phyloP scores from a whole-genome alignment of 129 eudicot species.

The Flaveria brownii region DNA sequence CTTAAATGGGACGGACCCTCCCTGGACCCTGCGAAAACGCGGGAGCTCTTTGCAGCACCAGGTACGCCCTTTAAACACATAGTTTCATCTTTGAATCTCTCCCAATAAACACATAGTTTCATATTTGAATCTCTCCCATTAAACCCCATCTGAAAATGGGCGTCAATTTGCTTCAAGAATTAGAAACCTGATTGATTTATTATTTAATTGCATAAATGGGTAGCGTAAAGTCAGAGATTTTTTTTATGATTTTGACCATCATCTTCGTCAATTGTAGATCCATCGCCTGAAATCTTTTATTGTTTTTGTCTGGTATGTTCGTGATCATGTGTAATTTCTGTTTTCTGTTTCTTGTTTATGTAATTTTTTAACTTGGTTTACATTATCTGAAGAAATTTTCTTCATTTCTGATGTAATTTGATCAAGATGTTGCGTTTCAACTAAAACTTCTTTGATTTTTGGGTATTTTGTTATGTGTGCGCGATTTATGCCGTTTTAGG shows the following conservation, averaged over 20 bases:
- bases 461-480: slow-evolving; percentile 8
- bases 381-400: slow-evolving; percentile 5
- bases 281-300: slow-evolving; percentile 15
- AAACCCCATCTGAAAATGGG: slow-evolving; percentile 8
- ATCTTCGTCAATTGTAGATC: slow-evolving; percentile 27
- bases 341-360: slow-evolving; percentile 4
- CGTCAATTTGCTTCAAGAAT: slow-evolving; percentile 18
- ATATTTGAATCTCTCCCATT: no score
- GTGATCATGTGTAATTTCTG: slow-evolving; percentile 7
- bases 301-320: slow-evolving; percentile 27
- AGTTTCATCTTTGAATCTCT: slow-evolving; percentile 33
- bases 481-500: slow-evolving; percentile 2
- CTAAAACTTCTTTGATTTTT: slow-evolving; percentile 3
- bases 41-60: no score
- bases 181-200: slow-evolving; percentile 22
- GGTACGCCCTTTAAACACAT: no score
- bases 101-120: no score
- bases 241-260: slow-evolving; percentile 1
- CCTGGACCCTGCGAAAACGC: no score
- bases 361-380: slow-evolving; percentile 22
- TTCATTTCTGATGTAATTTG: neutral
- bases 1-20: no score
- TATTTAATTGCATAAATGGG: neutral
- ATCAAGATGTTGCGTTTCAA: neutral
- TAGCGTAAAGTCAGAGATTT: neutral